Conservation (phyloP, 306 rosid genomes). For the Pterocarpus santalinus region DNA sequence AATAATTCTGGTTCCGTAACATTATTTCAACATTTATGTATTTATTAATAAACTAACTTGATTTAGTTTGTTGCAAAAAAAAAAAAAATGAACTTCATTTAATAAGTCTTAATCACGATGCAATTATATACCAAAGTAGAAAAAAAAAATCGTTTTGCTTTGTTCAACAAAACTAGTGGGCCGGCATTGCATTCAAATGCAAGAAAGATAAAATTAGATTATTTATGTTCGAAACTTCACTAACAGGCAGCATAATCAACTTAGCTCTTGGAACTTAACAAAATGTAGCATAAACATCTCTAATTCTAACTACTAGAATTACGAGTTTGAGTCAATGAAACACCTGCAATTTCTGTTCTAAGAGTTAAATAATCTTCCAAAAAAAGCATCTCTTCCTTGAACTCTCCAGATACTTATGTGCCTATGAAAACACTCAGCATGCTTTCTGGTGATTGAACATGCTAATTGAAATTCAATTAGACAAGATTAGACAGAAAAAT, state of each 20-base stretch:
- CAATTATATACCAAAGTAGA: no score
- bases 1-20: no score
- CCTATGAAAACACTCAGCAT: conserved; percentile 25
- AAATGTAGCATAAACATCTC: neutral
- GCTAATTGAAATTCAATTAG: neutral
- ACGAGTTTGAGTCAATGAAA: neutral
- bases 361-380: conserved; percentile 29
- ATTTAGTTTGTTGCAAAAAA: no score
- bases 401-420: conserved; percentile 4
- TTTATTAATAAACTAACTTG: no score
- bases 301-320: conserved; percentile 2
- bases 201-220: neutral
- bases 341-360: conserved; percentile 12
- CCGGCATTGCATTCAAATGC: neutral
- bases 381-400: conserved; percentile 10
- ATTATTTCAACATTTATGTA: no score
- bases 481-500: neutral
- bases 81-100: no score
- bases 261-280: neutral
- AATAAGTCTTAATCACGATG: no score
- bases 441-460: conserved; percentile 33
- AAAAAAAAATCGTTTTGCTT: neutral
- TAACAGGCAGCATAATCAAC: neutral
- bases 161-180: neutral
- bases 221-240: neutral